Conservation (phyloP, 148 eudicot genomes). For the Simmondsia chinensis region DNA sequence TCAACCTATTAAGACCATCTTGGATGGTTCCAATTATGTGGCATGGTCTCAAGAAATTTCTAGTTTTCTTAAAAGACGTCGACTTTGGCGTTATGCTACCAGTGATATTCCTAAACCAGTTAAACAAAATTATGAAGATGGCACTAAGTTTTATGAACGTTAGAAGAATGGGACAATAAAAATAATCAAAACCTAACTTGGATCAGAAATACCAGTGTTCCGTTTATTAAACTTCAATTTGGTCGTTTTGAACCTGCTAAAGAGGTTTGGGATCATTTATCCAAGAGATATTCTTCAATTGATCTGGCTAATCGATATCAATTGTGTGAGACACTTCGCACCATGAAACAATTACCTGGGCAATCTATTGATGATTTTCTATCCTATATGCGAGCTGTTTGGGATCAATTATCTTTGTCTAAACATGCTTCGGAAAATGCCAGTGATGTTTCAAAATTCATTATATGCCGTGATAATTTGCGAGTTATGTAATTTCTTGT, state of each 20-base stretch:
- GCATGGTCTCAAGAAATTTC: slow-evolving; percentile 2
- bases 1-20: slow-evolving; percentile 1
- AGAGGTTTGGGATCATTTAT: slow-evolving; percentile 1
- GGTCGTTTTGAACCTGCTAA: slow-evolving; percentile 4
- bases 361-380: slow-evolving; percentile 7
- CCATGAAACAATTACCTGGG: background rate
- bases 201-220: background rate
- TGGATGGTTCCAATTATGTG: slow-evolving; percentile 6
- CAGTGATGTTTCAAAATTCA: background rate
- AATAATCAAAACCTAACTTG: slow-evolving; percentile 1
- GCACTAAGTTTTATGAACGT: background rate
- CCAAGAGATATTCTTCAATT: background rate
- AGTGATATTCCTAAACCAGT: background rate
- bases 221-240: slow-evolving; percentile 1
- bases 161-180: slow-evolving; percentile 3
- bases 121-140: background rate
- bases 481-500: background rate
- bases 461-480: background rate
- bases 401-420: slow-evolving; percentile 5
- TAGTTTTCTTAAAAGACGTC: slow-evolving; percentile 1
- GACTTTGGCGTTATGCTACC: background rate
- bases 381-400: background rate
- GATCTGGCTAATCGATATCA: slow-evolving; percentile 6
- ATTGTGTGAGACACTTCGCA: background rate
- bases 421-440: background rate